These are phyloP conservation scores for Solanum sejunctum DNA, from an alignment of 257 asterid species.

Conservation along the genomic window DNA sequence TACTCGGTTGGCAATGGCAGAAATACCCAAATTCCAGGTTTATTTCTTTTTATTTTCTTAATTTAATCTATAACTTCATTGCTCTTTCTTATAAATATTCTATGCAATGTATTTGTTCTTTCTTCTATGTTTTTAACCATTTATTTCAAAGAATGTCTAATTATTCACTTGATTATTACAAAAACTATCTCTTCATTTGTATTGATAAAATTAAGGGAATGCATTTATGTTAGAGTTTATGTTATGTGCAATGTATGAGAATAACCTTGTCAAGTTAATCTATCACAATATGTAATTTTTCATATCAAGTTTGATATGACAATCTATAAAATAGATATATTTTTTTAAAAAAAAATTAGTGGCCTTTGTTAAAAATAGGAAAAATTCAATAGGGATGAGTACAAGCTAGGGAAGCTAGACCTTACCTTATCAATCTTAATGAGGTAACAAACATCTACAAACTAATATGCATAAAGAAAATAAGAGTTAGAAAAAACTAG, in stretches of 20 bases:
- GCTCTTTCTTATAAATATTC: not conserved
- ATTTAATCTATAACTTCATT: not conserved
- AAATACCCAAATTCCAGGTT: constrained; percentile 28
- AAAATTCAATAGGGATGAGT: not conserved
- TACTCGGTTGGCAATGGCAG: constrained; percentile 10
- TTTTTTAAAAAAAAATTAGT: no score
- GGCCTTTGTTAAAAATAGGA: not conserved
- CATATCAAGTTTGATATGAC: no score
- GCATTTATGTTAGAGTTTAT: not conserved
- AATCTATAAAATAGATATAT: no score
- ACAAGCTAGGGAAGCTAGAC: not conserved
- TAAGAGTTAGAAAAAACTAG: no score
- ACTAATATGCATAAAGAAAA: not conserved
- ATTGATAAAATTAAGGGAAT: no score
- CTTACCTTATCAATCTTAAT: not conserved
- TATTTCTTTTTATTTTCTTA: not conserved
- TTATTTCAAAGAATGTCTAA: not conserved
- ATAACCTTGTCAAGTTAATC: not conserved
- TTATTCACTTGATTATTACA: no score
- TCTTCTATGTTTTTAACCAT: no score
- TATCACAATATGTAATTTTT: no score
- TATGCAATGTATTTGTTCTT: not conserved
- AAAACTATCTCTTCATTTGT: not conserved
- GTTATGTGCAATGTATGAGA: not conserved
- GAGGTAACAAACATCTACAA: not conserved